Evolutionary conservation across 441 rosid genomes (phyloP), one percentile per base, ranked within the genome.

Genomic region (Euphorbia celastroides): DNA sequence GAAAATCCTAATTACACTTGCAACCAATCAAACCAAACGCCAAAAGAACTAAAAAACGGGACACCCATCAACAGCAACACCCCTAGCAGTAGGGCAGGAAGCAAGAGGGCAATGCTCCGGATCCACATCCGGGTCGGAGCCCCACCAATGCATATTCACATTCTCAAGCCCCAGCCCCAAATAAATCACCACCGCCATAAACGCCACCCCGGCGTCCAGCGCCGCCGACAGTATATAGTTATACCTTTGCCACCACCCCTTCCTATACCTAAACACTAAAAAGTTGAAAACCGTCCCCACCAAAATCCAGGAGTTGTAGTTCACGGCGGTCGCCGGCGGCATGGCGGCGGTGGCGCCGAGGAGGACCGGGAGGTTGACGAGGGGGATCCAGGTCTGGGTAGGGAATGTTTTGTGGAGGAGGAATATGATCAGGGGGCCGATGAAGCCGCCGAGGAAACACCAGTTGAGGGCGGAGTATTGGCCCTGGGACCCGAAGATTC

Each of bases 51-150:
- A 81, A 48, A 70, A 74, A 9, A 71, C 67, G 6, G 97, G 97
- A 73, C 94, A 87, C 0, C 89, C 94, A 55, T 84, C 79, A 58
- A 72, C 79, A 8, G 42, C 56, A 19, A 86, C 13, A 0, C 91
- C 96, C 69, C 81, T 75, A 36, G 88, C 88, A 55, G 96, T 89
- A 20, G 96, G 93, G 70, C 96, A 88, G 2, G 83, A 20, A 50
- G 93, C 88, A 28, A 88, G 75, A 2, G 84, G 80, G 72, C 95
- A 92, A 2, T 86, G 88, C 74, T 92, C 95, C 30, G 88, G 87
- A 0, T 70, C 73, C 5, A 76, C 63, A 17, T 91, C 93, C 44
- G 86, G 85, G 0, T 70, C 70, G 2, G 78, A 57, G 7, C 95
- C 96, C 98, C 95, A 92, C 93, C 95, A 88, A 7, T 13, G 11